A percentile compares a stretch with the other conserved stretches of the same genome.
phyloP scores from a whole-genome alignment of 805 yeast genomes.

The Grigorovia humatica region DNA sequence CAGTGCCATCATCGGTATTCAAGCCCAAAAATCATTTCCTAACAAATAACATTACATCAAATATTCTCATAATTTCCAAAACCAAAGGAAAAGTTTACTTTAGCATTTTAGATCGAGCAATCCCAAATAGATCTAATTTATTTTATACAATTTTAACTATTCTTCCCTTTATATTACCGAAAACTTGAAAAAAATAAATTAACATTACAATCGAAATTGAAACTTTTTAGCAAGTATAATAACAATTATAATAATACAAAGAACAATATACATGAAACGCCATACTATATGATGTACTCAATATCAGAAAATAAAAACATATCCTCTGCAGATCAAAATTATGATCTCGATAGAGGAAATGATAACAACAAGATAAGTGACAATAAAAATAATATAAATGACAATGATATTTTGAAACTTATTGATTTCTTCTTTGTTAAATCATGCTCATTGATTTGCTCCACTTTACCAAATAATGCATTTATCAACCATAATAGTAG shows the following conservation, averaged over 20 bases:
- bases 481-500: not conserved
- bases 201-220: not conserved
- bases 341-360: not conserved
- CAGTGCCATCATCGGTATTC: too few species aligned
- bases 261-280: not conserved
- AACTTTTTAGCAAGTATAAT: not conserved
- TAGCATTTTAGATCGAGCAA: not conserved
- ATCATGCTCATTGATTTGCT: slow-evolving; percentile 47
- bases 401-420: slow-evolving; percentile 26
- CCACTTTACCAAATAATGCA: slow-evolving; percentile 21
- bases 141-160: not conserved
- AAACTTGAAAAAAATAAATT: not conserved
- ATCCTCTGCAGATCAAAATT: not conserved
- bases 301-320: not conserved
- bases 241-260: not conserved
- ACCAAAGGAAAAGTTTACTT: too few species aligned
- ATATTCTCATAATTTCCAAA: too few species aligned
- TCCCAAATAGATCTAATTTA: not conserved
- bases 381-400: slow-evolving; percentile 3
- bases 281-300: not conserved
- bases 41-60: too few species aligned
- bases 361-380: not conserved
- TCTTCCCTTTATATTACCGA: not conserved
- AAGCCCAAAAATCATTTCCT: too few species aligned
- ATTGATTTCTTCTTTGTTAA: slow-evolving; percentile 56